These are phyloP conservation scores for Tylopilus balloui DNA, from an alignment of 768 basidiomycete genomes.

Conservation along the genomic window DNA sequence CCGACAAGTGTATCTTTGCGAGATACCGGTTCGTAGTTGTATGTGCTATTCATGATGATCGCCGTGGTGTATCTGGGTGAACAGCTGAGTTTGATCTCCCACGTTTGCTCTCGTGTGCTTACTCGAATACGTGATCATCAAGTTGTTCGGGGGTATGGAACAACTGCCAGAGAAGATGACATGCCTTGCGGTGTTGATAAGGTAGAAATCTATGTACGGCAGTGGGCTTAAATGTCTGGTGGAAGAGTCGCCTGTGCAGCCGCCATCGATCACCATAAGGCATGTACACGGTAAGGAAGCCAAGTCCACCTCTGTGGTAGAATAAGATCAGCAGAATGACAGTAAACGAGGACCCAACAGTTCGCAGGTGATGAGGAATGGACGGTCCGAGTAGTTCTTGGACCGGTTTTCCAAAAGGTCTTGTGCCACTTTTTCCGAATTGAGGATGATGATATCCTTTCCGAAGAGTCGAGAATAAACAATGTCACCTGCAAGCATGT, in stretches of 20 bases:
- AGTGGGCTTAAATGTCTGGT: background rate
- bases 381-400: background rate
- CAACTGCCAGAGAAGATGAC: slow-evolving; percentile 2
- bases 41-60: slow-evolving; percentile 2
- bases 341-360: background rate
- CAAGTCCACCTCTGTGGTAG: background rate
- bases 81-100: background rate
- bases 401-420: background rate
- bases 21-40: background rate
- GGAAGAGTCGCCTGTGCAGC: background rate
- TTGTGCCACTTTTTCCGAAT: background rate
- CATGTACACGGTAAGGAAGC: background rate
- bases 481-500: background rate
- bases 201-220: background rate
- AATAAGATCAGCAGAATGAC: background rate
- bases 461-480: background rate
- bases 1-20: background rate
- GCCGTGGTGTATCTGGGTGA: background rate
- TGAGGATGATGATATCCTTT: background rate
- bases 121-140: slow-evolving; percentile 6
- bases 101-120: background rate
- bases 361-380: background rate
- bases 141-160: background rate
- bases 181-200: slow-evolving; percentile 1
- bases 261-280: slow-evolving; percentile 11